Conservation (phyloP, 257 asterid species). For the Przewalskia tangutica region DNA sequence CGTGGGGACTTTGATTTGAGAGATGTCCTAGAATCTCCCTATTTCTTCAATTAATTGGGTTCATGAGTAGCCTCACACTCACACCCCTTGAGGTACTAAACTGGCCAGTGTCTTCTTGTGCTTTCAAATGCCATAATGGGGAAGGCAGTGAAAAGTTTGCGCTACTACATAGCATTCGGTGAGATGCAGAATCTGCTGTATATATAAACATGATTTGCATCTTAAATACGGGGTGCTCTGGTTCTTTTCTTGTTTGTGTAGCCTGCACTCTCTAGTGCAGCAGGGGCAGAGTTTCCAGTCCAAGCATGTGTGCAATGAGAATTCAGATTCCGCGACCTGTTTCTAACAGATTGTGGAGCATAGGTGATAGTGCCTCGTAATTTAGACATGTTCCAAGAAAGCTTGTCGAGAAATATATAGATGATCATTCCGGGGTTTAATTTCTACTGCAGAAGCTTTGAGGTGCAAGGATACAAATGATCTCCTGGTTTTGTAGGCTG, state of each 20-base stretch:
- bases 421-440: background rate
- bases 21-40: constrained; percentile 71
- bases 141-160: background rate
- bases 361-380: background rate
- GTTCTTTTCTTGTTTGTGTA: background rate
- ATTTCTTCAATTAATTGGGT: constrained; percentile 69
- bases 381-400: background rate
- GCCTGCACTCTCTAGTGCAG: background rate
- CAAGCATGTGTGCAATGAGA: background rate
- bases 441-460: background rate
- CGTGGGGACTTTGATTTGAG: constrained; percentile 77
- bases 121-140: background rate
- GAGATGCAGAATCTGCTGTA: background rate
- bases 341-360: background rate
- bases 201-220: background rate
- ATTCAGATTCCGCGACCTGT: background rate
- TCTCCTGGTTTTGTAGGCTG: background rate
- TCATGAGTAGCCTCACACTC: background rate
- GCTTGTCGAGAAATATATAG: background rate
- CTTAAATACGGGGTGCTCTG: background rate
- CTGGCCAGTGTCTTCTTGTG: background rate
- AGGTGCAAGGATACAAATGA: background rate
- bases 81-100: background rate
- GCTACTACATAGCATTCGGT: background rate
- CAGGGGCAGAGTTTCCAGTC: background rate